Conservation (phyloP, 2,329 filamentous ascomycete genomes). For the Pseudocercospora fijiensis region DNA sequence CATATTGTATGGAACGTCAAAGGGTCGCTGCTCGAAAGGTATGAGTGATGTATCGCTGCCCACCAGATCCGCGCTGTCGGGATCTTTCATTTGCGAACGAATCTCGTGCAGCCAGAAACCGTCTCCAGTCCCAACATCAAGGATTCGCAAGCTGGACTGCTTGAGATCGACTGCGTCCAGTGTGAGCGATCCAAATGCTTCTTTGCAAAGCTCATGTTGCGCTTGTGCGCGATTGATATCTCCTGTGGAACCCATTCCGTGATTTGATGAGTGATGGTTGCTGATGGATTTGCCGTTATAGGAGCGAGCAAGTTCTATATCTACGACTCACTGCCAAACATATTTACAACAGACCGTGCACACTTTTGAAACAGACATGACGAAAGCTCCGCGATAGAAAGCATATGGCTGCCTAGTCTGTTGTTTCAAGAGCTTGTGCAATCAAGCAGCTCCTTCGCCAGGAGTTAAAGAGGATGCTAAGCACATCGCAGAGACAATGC, state of each 20-base stretch:
- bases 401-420: not conserved
- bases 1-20: slow-evolving; percentile 15
- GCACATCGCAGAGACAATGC: too few species aligned
- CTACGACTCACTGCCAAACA: not conserved
- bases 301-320: not conserved
- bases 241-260: not conserved
- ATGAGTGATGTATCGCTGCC: slow-evolving; percentile 10
- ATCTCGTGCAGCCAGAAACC: slow-evolving; percentile 17
- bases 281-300: not conserved
- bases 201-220: slow-evolving; percentile 10
- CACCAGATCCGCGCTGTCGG: slow-evolving; percentile 13
- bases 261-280: not conserved
- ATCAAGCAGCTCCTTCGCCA: not conserved
- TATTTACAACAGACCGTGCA: slow-evolving; percentile 1
- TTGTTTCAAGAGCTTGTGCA: too few species aligned
- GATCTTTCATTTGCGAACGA: slow-evolving; percentile 6
- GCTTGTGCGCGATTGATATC: not conserved
- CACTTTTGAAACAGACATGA: not conserved
- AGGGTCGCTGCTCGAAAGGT: slow-evolving; percentile 11
- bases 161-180: slow-evolving; percentile 5
- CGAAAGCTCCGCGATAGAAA: not conserved
- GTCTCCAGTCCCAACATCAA: slow-evolving; percentile 12
- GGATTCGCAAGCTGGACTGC: slow-evolving; percentile 1
- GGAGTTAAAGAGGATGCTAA: too few species aligned
- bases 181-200: slow-evolving; percentile 7